Conservation (phyloP, 305 asterid species). For the Solanum hybrid region DNA sequence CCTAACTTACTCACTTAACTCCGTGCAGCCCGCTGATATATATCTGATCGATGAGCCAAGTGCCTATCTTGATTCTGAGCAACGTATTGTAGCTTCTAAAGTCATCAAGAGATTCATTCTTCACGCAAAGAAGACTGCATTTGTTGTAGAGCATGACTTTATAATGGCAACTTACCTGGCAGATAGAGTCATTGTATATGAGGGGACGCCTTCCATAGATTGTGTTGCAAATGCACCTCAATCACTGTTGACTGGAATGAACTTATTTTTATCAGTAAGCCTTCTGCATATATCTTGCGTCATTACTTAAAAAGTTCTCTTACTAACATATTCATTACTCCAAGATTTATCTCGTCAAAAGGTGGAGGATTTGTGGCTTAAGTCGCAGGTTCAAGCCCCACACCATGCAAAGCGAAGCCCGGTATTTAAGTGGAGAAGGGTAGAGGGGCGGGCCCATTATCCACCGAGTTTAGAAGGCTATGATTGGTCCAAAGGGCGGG, state of each 20-base stretch:
- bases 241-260: constrained; percentile 91
- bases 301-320: neutral
- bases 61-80: constrained; percentile 96
- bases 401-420: too few species aligned
- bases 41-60: constrained; percentile 91
- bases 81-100: constrained; percentile 90
- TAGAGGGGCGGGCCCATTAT: too few species aligned
- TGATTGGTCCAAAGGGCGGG: too few species aligned
- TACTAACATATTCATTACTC: neutral
- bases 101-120: constrained; percentile 94
- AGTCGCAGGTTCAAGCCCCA: too few species aligned
- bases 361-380: too few species aligned
- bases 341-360: neutral
- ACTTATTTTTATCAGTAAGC: constrained; percentile 87
- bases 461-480: too few species aligned
- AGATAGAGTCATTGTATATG: constrained; percentile 89
- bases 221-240: constrained; percentile 91
- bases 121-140: constrained; percentile 91
- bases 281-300: neutral
- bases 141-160: constrained; percentile 94
- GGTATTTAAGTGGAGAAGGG: too few species aligned
- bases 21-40: constrained; percentile 87
- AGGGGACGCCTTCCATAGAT: constrained; percentile 79
- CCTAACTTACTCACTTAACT: constrained; percentile 10
- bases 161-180: constrained; percentile 99